Evolutionary conservation across 2,329 filamentous ascomycete genomes (phyloP).

Genomic region (Metarhizium robertsii): DNA sequence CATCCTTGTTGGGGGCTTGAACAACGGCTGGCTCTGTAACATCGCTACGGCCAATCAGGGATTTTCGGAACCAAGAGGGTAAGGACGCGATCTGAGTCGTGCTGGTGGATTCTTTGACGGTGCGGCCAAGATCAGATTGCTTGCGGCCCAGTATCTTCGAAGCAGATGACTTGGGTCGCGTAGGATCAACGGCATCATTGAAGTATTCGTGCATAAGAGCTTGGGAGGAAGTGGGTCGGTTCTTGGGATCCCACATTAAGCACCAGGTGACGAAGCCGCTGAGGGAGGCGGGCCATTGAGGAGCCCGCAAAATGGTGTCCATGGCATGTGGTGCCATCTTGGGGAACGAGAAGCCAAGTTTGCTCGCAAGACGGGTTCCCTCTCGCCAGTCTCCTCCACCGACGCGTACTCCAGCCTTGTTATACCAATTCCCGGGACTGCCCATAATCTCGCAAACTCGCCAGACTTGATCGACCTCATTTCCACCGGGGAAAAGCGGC

Average conservation of each 20-base stretch:
- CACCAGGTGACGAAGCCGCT: slow-evolving; percentile 97
- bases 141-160: slow-evolving; percentile 81
- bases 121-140: slow-evolving; percentile 70
- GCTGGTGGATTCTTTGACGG: slow-evolving; percentile 46
- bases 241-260: slow-evolving; percentile 96
- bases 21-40: slow-evolving; percentile 48
- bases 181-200: slow-evolving; percentile 78
- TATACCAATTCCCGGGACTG: slow-evolving; percentile 96
- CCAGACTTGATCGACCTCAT: slow-evolving; percentile 99
- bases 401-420: slow-evolving; percentile 75
- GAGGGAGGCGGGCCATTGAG: slow-evolving; percentile 84
- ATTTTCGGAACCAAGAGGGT: slow-evolving; percentile 95
- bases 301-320: slow-evolving; percentile 82
- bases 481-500: slow-evolving; percentile 91
- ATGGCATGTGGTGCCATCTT: slow-evolving; percentile 98
- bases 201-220: slow-evolving; percentile 97
- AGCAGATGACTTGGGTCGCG: slow-evolving; percentile 83
- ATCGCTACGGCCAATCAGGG: slow-evolving; percentile 73
- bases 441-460: slow-evolving; percentile 99
- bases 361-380: slow-evolving; percentile 82
- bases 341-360: slow-evolving; percentile 96
- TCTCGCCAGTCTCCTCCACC: slow-evolving; percentile 98
- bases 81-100: slow-evolving; percentile 63
- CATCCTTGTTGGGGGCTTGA: slow-evolving; percentile 38
- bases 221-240: slow-evolving; percentile 81